Base-by-base conservation (phyloP, 2,329 filamentous ascomycete genomes). In the Aspergillus alliaceus region DNA sequence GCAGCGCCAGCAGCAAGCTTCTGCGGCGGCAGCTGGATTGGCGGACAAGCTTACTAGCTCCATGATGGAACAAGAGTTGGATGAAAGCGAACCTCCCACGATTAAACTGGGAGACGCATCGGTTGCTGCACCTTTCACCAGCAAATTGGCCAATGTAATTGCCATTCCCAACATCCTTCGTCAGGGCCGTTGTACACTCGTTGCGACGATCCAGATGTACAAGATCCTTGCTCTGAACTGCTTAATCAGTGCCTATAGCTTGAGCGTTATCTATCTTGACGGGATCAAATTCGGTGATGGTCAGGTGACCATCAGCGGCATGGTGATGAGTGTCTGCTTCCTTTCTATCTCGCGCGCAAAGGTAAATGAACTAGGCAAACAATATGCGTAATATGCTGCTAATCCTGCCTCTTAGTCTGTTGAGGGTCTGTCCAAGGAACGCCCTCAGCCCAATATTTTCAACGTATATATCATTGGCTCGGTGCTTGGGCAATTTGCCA, bases 311-410 rank as follows among this genome's bases (percentile, higher is more conserved):
- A 98, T 99, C 69, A 97, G 92, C 67, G 95, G 95, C 66, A 98
- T 99, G 90, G 88, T 99, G 75, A 98, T 99, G 95, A 97, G 93
- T 68, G 95, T 99, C 51, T 99, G 95, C 79, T 99, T 99, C 84
- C 80, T 99, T 69, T 97, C 93, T 60, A 97, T 99, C 69, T 98
- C 95, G n/a, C 89, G 95, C 59, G 95, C 95, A 37, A 95, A 92
- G 81, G 84, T 85, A 77, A 63, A n/a, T n/a, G 76, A 44, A 24
- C 25, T 22, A 27, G 2, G 9, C 27, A 18, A 15, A 11, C 14
- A n/a, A 2, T 8, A 8, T 42, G 51, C 8, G n/a, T 25, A 27
- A 4, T 44, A 8, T 62, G 7, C 40, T 63, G 35, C 59, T 66
- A 57, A 68, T 50, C 14, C 44, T 14, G 24, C 27, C 4, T 42